A percentile compares a stretch with the other conserved stretches of the same genome.
These are phyloP conservation scores for Microcera coccophila DNA, from an alignment of 2,329 filamentous ascomycete species.

Conservation along the genomic window DNA sequence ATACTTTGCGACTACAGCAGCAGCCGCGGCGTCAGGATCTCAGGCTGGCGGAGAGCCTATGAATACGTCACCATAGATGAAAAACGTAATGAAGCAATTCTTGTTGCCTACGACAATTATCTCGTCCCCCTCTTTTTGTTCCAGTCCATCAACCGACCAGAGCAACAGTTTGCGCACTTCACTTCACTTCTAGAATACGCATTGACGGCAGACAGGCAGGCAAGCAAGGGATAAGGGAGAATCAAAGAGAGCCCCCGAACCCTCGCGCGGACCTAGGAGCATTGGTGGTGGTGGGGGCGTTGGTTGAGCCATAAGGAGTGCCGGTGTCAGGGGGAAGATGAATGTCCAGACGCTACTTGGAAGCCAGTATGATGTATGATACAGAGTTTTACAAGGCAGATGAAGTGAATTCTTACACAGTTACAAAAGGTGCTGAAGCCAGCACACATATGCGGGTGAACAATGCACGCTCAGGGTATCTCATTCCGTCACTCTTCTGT, in stretches of 20 bases:
- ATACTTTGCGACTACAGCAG: slow-evolving; percentile 93
- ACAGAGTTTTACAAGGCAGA: slow-evolving; percentile 16
- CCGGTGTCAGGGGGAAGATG: slow-evolving; percentile 6
- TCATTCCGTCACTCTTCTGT: slow-evolving; percentile 3
- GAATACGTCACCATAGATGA: slow-evolving; percentile 62
- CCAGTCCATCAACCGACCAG: not conserved
- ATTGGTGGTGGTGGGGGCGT: slow-evolving; percentile 3
- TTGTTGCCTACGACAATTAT: slow-evolving; percentile 39
- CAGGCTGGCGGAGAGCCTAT: slow-evolving; percentile 54
- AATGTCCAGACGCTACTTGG: slow-evolving; percentile 14
- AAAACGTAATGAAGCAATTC: slow-evolving; percentile 50
- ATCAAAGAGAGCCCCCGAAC: slow-evolving; percentile 7
- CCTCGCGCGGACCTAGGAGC: not conserved
- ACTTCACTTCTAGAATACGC: not conserved
- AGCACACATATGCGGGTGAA: slow-evolving; percentile 3
- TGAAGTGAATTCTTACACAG: slow-evolving; percentile 21
- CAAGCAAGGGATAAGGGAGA: slow-evolving; percentile 7
- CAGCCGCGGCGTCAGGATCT: slow-evolving; percentile 52
- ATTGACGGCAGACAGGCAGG: not conserved
- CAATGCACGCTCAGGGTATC: slow-evolving; percentile 17
- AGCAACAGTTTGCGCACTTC: not conserved
- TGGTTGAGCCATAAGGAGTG: slow-evolving; percentile 9
- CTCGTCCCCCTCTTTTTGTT: slow-evolving; percentile 14
- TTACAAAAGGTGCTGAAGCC: slow-evolving; percentile 15
- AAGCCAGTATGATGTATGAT: slow-evolving; percentile 27